Base-by-base conservation (phyloP, 345 rosid species). In the Eucalyptus cladocalyx region DNA sequence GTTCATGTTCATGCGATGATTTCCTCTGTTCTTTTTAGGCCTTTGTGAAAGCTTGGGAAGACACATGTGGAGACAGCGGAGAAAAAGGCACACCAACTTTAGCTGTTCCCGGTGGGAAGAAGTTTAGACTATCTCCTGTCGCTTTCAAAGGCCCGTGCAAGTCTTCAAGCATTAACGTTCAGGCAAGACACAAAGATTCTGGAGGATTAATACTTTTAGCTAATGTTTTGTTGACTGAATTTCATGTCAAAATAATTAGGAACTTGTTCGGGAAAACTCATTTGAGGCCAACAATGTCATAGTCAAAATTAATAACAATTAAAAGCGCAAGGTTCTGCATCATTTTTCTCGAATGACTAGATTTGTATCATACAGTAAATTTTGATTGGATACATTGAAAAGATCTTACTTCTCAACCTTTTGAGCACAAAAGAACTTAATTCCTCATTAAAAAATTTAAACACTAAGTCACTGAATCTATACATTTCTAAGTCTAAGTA, bases 61-160 rank as follows among this genome's bases (percentile, higher is more conserved):
- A 47, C 50, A 16, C 91, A 15, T 92, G 93, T 72, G 88, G 76
- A 87, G 87, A 86, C 26, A 48, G 8, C 11, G 89, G 40, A 86
- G 32, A 1, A 51, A 24, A 17, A 43, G 91, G 50, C 8, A 34
- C 69, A 9, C 72, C 90, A 30, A 89, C 87, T 30, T 92, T 93
- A 8, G 51, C 15, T 21, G 88, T 93, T 19, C 91, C 93, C 2
- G 80, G n/a, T 4, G 56, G 72, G 3, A 88, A 86, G 49, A 87
- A 58, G 32, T 93, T 93, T 89, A n/a, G 67, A 12, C 26, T 93
- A 15, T 49, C 88, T 8, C 86, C 91, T 34, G 3, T 42, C 32
- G 4, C 6, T 24, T 93, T 93, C 45, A 9, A 11, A 4, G 93
- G 94, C 40, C 93, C 94, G 14, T 93, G 94, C 88, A 89, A 88